Evolutionary conservation across 2,329 filamentous ascomycete species (phyloP), one percentile per base, ranked within the genome.

Genomic region (Penicillium brevicompactum): DNA sequence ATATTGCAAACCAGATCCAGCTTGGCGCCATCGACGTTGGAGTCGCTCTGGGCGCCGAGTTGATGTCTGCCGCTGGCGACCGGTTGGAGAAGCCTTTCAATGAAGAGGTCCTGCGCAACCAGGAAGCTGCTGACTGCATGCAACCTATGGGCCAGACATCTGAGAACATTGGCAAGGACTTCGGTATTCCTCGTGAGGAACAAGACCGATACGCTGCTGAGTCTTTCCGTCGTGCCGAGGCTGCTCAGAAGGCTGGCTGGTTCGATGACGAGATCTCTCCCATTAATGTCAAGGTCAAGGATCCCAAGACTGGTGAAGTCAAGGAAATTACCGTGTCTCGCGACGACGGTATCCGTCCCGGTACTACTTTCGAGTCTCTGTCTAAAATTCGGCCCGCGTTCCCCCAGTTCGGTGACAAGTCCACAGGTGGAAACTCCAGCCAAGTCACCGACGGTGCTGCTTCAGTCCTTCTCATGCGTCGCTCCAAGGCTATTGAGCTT

Each of bases 61-160:
- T 84, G 71, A 99, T 99, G 94, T 88, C 87, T 5, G 75, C 80
- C 5, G 86, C 86, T 56, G 88, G 88, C 49, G 90, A 92, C 71
- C 76, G 82, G 21, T 81, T 91, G 37, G 84, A 87, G 22, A 76
- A 84, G 60, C 87, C 89, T 4, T 94, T 97, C 76, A 87, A 91
- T 73, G 86, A 88, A 61, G 86, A 88, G 60, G 86, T 97, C 57
- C 78, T 90, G 65, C 78, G 82, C 68, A 89, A 83, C 77, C 88
- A 91, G 72, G 91, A 97, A 71, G 84, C 91, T 0, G 76, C 76
- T 45, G 93, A 97, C 78, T 94, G 92, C 82, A 85, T 93, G 85
- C 85, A 92, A 82, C 90, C 93, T 63, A 99, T 99, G 94, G 94
- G 94, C 21, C 95, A 96, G 85, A 99, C 94, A 2, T 93, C 89